Base-by-base conservation (phyloP, 2,329 filamentous ascomycete genomes). In the Blastomyces silverae region DNA sequence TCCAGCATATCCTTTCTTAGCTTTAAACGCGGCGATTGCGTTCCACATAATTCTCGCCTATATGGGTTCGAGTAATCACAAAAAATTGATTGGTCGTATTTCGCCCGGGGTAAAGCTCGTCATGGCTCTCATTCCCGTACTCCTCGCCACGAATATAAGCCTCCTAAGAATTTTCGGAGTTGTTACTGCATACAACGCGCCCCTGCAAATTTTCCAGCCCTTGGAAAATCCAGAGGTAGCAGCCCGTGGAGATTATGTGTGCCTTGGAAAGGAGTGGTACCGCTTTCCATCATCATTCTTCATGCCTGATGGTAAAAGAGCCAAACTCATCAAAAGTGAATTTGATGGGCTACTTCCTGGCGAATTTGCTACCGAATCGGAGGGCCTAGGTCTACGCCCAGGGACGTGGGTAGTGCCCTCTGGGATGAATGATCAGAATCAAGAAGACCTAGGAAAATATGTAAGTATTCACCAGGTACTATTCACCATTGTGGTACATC, bases 251-350 rank as follows among this genome's bases (percentile, higher is more conserved):
- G 88, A 91, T 67, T 87, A 82, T 22, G 85, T 99, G 2, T 99
- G 94, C 75, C 85, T 96, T 50, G 92, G 91, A 37, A 99, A 97
- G 75, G 94, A 99, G 74, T 99, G 94, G 94, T 97, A 99, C 76
- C 90, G 94, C 46, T 97, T 97, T 74, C 93, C 94, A 1, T 93
- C 90, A 0, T 95, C 92, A 0, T 97, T 92, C 79, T 92, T 94
- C 74, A 81, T 99, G 2, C 93, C 94, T 0, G 81, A 87, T n/a
- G 84, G 86, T 61, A 90, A 94, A 80, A 88, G 85, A 68, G 89
- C 90, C 70, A 96, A 94, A 70, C 99, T 97, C 72, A 81, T 99
- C 70, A 90, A 89, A 69, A 96, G 91, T 70, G 91, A 94, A 69
- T 99, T 99, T 76, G 84, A 84, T 10, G 94, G 94, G 1, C 81